A percentile compares a stretch with the other conserved stretches of the same genome.
Evolutionary conservation across 2,329 filamentous ascomycete genomes (phyloP).

Genomic region (Esteya vermicola): DNA sequence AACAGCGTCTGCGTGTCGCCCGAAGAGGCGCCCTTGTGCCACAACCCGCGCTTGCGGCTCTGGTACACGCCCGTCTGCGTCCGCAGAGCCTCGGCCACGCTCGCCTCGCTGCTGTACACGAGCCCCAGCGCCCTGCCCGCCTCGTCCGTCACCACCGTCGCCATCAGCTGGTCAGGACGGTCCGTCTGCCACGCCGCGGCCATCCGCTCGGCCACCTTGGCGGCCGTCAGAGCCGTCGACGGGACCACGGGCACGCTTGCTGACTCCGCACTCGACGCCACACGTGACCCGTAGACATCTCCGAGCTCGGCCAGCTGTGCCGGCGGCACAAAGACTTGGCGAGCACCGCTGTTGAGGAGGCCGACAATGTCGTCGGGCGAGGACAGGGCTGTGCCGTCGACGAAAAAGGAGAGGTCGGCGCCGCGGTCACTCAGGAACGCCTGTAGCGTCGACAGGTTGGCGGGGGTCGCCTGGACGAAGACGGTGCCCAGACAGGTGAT

Average conservation of each 20-base stretch:
- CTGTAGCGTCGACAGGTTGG: constrained; percentile 26
- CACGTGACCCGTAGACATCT: constrained; percentile 36
- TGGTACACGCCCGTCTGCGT: constrained; percentile 80
- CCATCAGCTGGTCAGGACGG: constrained; percentile 66
- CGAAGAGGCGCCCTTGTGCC: constrained; percentile 92
- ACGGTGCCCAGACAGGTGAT: constrained; percentile 44
- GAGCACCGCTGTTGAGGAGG: constrained; percentile 72
- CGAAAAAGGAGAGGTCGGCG: constrained; percentile 47
- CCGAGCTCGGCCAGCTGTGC: constrained; percentile 49
- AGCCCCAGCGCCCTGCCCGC: constrained; percentile 70
- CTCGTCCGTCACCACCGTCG: constrained; percentile 86
- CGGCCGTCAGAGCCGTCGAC: constrained; percentile 58
- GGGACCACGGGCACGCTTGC: constrained; percentile 70
- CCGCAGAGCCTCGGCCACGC: constrained; percentile 70
- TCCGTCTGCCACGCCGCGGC: constrained; percentile 68
- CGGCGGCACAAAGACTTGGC: constrained; percentile 67
- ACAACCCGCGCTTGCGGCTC: constrained; percentile 85
- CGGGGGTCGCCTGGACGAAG: constrained; percentile 36
- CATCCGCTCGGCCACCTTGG: constrained; percentile 57
- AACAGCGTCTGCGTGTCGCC: constrained; percentile 87
- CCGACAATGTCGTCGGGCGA: constrained; percentile 61
- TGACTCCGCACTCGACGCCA: constrained; percentile 44
- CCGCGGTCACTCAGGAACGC: constrained; percentile 34
- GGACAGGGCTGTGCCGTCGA: constrained; percentile 60
- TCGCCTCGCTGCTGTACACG: constrained; percentile 89